Base-by-base conservation (phyloP, 768 basidiomycete species). In the Flagelloscypha sp. region DNA sequence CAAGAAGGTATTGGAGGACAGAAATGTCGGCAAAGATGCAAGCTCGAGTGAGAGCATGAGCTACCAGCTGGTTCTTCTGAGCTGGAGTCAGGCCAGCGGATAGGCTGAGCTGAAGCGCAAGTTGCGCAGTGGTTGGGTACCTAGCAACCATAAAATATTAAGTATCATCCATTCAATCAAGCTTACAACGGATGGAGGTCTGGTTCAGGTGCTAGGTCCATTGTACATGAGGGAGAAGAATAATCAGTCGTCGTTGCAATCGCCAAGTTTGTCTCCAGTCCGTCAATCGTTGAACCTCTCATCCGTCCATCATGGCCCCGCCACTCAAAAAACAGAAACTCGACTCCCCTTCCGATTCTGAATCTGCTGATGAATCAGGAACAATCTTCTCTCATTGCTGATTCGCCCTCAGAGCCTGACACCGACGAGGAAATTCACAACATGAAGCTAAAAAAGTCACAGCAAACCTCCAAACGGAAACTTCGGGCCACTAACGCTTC, bases 401-500 rank as follows among this genome's bases (percentile, higher is more conserved):
- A n/a, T n/a, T n/a, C n/a, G n/a, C n/a, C n/a, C n/a, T n/a, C n/a
- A n/a, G n/a, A n/a, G n/a, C n/a, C 54, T 13, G 68, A 78, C 47
- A 79, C 76, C 13, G 77, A 74, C 7, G 79, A 81, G 45, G 80
- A 85, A 50, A 74, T 84, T 32, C 66, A 66, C 11, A 60, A 58
- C 3, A 53, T 71, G 34, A 71, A 74, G 46, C 58, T 53, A 28
- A 52, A 59, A 50, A 88, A 87, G 55, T 88, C 86, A 11, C 76
- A 71, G 38, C 80, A 86, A 55, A 90, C 86, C 0, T 58, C 73
- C 35, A 90, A 90, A 56, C 73, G 87, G 47, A 90, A 88, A 67
- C 70, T 82, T 21, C 67, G 87, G 38, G 87, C 87, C 16, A 84
- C 84, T 5, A 76, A 73, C 38, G 68, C 80, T 12, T 70, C 76